Conservation (phyloP, 2,329 filamentous ascomycete species). For the Cladosporium sp. region DNA sequence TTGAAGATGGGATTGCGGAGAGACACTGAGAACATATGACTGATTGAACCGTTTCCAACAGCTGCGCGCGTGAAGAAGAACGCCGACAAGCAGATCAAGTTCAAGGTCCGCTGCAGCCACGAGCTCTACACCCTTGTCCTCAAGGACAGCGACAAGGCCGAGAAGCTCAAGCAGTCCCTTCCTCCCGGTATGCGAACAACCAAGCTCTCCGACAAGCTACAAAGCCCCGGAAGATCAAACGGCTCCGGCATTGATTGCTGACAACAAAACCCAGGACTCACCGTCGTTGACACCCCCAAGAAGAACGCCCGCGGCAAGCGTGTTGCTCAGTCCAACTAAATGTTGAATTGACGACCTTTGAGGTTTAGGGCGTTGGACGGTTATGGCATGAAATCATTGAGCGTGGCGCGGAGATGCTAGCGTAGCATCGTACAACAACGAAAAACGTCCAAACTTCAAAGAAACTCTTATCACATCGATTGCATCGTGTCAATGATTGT, state of each 20-base stretch:
- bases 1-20: not conserved
- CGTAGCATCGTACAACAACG: slow-evolving; percentile 12
- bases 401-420: slow-evolving; percentile 10
- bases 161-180: slow-evolving; percentile 99
- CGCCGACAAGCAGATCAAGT: slow-evolving; percentile 94
- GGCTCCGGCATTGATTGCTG: not conserved
- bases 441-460: slow-evolving; percentile 13
- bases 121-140: slow-evolving; percentile 97
- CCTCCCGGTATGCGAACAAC: slow-evolving; percentile 69
- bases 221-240: not conserved
- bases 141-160: slow-evolving; percentile 98
- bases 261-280: slow-evolving; percentile 45
- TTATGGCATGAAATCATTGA: slow-evolving; percentile 10
- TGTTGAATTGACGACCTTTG: slow-evolving; percentile 1
- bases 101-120: slow-evolving; percentile 96
- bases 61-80: slow-evolving; percentile 72
- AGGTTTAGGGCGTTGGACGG: slow-evolving; percentile 11
- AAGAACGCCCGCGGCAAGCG: slow-evolving; percentile 59
- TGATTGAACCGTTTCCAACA: slow-evolving; percentile 23
- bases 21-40: not conserved
- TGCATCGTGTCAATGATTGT: not conserved
- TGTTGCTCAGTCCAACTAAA: slow-evolving; percentile 28
- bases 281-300: slow-evolving; percentile 58
- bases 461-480: not conserved
- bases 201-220: not conserved